Evolutionary conservation across 1,139 yeast species (phyloP), one percentile per base, ranked within the genome.

Genomic region (Magnusiomyces sp.): DNA sequence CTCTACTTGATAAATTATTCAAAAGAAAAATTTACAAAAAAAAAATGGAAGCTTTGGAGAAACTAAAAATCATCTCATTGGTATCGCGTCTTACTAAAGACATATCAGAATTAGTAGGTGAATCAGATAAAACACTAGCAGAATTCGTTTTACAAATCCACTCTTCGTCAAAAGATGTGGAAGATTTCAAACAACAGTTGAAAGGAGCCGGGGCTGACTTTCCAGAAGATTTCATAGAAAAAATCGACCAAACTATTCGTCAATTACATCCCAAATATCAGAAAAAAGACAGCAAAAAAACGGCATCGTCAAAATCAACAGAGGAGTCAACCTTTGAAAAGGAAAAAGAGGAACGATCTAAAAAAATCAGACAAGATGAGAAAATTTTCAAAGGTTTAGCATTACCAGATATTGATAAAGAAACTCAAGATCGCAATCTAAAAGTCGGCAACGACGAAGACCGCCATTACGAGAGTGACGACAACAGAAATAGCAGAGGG

Each of bases 141-240:
- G 77, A 77, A 55, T 84, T 81, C 63, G 70, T 86, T 11, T 55
- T 73, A 2, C 74, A 71, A 54, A 62, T 85, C 27, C 75, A 76
- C 56, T 63, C 67, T 2, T 65, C 72, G 45, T 62, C 77, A 1
- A 37, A 43, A 1, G 58, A 64, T 14, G 56, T 69, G 20, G 59
- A 59, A 4, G 69, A 64, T 9, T 81, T 82, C 58, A 62, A 65
- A 39, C 56, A 63, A n/a, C 67, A 70, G 17, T 64, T 83, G 48
- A 63, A 66, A 14, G 78, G 73, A 9, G 75, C 81, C 61, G 92
- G 88, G 0, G 87, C 85, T 17, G 83, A 77, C 10, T 77, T 84
- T 53, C 74, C 81, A 0, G 65, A 60, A 4, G 67, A 53, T 2
- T 73, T 79, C 54, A 62, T 80, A 1, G 63, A 63, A 16, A 59